phyloP scores from a whole-genome alignment of 768 basidiomycete species.

The Psilocybe azurescens region DNA sequence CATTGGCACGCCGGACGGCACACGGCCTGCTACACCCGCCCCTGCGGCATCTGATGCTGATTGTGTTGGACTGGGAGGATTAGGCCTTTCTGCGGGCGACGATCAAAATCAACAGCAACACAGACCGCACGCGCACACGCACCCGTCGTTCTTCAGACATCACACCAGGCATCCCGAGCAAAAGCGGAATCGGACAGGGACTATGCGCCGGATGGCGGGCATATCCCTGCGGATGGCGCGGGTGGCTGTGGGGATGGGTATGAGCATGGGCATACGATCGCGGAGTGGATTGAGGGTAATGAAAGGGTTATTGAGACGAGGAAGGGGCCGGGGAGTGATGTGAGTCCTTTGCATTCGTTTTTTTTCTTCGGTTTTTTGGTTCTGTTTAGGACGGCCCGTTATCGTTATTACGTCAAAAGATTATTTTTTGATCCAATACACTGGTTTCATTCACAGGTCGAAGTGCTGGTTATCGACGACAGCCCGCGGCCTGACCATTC shows the following conservation, averaged over 20 bases:
- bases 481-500: slow-evolving; percentile 12
- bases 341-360: slow-evolving; percentile 23
- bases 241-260: too few relatives aligned
- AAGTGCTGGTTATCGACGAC: slow-evolving; percentile 67
- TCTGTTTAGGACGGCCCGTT: too few relatives aligned
- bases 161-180: slow-evolving; percentile 4
- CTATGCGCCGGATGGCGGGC: slow-evolving; percentile 27
- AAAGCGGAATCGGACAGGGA: slow-evolving; percentile 12
- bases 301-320: slow-evolving; percentile 32
- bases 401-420: too few relatives aligned
- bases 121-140: neutral
- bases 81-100: neutral
- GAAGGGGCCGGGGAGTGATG: slow-evolving; percentile 31
- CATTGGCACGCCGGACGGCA: neutral
- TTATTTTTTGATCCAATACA: too few relatives aligned
- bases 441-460: slow-evolving; percentile 45
- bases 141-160: neutral
- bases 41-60: too few relatives aligned
- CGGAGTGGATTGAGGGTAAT: slow-evolving; percentile 34
- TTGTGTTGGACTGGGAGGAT: neutral
- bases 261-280: neutral
- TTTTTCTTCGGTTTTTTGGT: neutral
- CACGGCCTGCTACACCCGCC: neutral
- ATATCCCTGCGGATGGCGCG: neutral
- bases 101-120: neutral